phyloP scores from a whole-genome alignment of 768 basidiomycete genomes.

The Rubroboletus pulcherrimus region DNA sequence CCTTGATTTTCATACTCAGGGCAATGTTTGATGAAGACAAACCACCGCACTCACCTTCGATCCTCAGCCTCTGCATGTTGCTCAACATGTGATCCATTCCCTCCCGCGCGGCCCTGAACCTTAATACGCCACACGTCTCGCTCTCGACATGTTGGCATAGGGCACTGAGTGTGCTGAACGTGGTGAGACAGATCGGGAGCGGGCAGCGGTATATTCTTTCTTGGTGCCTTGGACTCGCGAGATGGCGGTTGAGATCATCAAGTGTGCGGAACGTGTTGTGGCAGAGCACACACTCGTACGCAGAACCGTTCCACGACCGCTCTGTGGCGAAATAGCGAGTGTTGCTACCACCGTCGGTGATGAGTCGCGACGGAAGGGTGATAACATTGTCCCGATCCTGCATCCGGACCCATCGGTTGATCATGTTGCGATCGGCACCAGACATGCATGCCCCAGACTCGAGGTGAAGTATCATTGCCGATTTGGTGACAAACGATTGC shows the following conservation, averaged over 20 bases:
- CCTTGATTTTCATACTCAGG: slow-evolving; percentile 13
- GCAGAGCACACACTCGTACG: slow-evolving; percentile 67
- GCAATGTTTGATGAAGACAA: not conserved
- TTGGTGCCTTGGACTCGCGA: slow-evolving; percentile 58
- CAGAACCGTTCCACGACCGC: slow-evolving; percentile 39
- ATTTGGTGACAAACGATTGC: slow-evolving; percentile 44
- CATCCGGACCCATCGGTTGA: slow-evolving; percentile 35
- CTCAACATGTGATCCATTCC: slow-evolving; percentile 36
- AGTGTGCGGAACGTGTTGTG: slow-evolving; percentile 41
- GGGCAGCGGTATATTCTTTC: slow-evolving; percentile 56
- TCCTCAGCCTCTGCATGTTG: slow-evolving; percentile 11
- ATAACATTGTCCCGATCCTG: slow-evolving; percentile 47
- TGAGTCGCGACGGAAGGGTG: slow-evolving; percentile 52
- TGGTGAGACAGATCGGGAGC: slow-evolving; percentile 36
- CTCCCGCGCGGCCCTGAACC: slow-evolving; percentile 41
- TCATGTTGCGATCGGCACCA: slow-evolving; percentile 38
- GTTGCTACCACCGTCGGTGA: slow-evolving; percentile 30
- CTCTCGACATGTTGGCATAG: slow-evolving; percentile 67
- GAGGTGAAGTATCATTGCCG: slow-evolving; percentile 59
- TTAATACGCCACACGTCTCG: slow-evolving; percentile 51
- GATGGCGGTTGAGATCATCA: slow-evolving; percentile 53
- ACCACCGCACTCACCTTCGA: slow-evolving; percentile 8
- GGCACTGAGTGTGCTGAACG: slow-evolving; percentile 52
- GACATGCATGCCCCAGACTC: slow-evolving; percentile 58
- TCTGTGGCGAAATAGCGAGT: slow-evolving; percentile 30